A percentile compares a stretch with the other conserved stretches of the same genome.
Evolutionary conservation across 2,329 filamentous ascomycete genomes (phyloP).

Genomic region (Phyllosticta capitalensis): DNA sequence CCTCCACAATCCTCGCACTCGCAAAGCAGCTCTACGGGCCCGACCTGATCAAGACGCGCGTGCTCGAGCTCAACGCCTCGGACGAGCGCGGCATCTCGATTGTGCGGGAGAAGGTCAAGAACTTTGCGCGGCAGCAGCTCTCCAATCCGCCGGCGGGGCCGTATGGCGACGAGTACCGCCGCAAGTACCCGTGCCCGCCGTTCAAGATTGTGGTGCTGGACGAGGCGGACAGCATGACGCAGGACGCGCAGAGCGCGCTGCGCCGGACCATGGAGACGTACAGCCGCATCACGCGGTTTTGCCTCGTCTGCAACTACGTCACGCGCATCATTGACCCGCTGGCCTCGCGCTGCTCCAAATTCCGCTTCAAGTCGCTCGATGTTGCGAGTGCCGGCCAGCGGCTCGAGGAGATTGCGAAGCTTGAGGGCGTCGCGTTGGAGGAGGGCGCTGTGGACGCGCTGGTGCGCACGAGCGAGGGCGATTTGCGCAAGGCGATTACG

Average conservation of each 20-base stretch:
- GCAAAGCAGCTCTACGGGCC: constrained; percentile 97
- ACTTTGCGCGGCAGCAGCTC: constrained; percentile 92
- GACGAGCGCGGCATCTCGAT: constrained; percentile 97
- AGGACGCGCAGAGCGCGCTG: constrained; percentile 89
- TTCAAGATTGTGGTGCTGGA: constrained; percentile 99
- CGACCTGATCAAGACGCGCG: constrained; percentile 81
- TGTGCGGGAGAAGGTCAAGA: constrained; percentile 94
- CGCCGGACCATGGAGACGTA: constrained; percentile 98
- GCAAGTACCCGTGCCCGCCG: constrained; percentile 81
- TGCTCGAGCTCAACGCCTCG: constrained; percentile 98
- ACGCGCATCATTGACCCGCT: constrained; percentile 96
- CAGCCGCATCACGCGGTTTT: constrained; percentile 91
- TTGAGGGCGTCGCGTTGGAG: constrained; percentile 68
- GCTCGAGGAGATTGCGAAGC: constrained; percentile 69
- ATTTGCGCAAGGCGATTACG: constrained; percentile 92
- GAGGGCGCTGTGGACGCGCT: constrained; percentile 73
- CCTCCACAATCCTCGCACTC: constrained; percentile 90
- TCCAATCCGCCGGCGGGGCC: constrained; percentile 62
- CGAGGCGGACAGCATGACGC: constrained; percentile 97
- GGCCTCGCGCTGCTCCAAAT: constrained; percentile 89
- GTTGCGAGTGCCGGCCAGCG: constrained; percentile 71
- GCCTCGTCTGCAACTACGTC: constrained; percentile 97
- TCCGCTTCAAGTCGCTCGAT: constrained; percentile 93
- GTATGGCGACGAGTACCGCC: constrained; percentile 51
- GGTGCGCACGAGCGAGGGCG: constrained; percentile 82